A percentile compares a stretch with the other conserved stretches of the same genome.
phyloP scores from a whole-genome alignment of 129 eudicot species.

The Saussurea involucrata region DNA sequence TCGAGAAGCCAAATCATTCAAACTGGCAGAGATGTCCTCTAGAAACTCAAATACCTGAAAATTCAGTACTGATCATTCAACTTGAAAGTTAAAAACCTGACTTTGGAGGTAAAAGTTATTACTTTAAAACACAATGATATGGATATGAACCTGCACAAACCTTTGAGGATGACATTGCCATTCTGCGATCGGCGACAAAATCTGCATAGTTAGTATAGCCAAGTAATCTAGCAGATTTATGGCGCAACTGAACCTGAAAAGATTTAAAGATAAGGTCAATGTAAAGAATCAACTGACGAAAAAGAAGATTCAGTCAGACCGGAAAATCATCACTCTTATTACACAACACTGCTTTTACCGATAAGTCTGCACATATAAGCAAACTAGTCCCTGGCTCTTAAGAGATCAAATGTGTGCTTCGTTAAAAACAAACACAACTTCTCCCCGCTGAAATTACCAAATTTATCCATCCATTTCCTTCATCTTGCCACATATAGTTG shows the following conservation, averaged over 20 bases:
- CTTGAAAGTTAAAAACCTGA: not conserved
- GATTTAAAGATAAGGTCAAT: conserved; percentile 8
- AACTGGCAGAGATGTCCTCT: conserved; percentile 73
- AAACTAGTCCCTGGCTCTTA: conserved; percentile 1
- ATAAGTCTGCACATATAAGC: conserved; percentile 6
- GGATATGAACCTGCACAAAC: conserved; percentile 36
- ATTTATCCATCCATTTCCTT: not conserved
- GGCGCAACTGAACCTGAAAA: conserved; percentile 75
- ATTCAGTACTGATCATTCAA: not conserved
- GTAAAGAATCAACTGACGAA: not conserved
- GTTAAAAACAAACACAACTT: no score
- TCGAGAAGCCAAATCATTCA: conserved; percentile 64
- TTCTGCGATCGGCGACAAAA: conserved; percentile 61
- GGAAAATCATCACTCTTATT: not conserved
- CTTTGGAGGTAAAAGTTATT: not conserved
- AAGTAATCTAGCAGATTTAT: conserved; percentile 87
- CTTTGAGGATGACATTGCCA: conserved; percentile 93
- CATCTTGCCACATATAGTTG: not conserved
- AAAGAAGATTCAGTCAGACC: not conserved
- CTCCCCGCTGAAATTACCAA: not conserved
- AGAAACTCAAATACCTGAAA: conserved; percentile 82
- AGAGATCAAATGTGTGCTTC: not conserved
- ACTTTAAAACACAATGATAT: not conserved
- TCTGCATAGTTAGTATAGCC: conserved; percentile 87
- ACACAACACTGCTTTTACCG: not conserved